Base-by-base conservation (phyloP, 164 flowering plant species). In the Liriodendron chinense region DNA sequence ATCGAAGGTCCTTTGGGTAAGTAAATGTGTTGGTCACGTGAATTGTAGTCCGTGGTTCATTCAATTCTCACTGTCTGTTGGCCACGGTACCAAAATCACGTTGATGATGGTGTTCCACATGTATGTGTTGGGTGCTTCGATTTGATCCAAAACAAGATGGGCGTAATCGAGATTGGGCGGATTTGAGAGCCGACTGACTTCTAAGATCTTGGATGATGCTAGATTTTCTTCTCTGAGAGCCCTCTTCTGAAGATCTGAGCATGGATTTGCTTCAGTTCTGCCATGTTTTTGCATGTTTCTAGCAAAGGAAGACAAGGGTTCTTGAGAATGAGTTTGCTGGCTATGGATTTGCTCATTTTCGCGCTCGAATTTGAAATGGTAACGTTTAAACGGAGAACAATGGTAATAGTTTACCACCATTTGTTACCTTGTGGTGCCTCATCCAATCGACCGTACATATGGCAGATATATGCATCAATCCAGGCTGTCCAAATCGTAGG, bases 291-390 rank as follows among this genome's bases (percentile, higher is more conserved):
- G 76, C 76, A 78, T 7, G 49, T 67, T 69, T 68, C 73, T 3
- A 73, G 80, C 47, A 61, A 47, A 73, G 72, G 68, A 68, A 73
- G 76, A 49, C 80, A 73, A 68, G 80, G 73, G 70, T 78, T 73
- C 64, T 62, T 73, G 73, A 73, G 72, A 49, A 78, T 78, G 20
- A 78, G 69, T 22, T 73, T 78, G 73, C 76, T 78, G 23, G 80
- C 76, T 8, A 73, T 68, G 13, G 73, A 68, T 61, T 47, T 73
- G 21, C 69, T 57, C 72, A 72, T 73, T 6, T 62, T 18, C 14
- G 57, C n/a, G 43, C 43, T 34, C 25, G 68, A 53, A 53, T 53
- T 53, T 53, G 59, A 12, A 53, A 16, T 12, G 18, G 20, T 12
- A 16, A 53, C 59, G 59, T 53, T 53, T 53, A 53, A 53, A 53